phyloP scores from a whole-genome alignment of 2,329 filamentous ascomycete genomes.

The Xylaria multiplex region DNA sequence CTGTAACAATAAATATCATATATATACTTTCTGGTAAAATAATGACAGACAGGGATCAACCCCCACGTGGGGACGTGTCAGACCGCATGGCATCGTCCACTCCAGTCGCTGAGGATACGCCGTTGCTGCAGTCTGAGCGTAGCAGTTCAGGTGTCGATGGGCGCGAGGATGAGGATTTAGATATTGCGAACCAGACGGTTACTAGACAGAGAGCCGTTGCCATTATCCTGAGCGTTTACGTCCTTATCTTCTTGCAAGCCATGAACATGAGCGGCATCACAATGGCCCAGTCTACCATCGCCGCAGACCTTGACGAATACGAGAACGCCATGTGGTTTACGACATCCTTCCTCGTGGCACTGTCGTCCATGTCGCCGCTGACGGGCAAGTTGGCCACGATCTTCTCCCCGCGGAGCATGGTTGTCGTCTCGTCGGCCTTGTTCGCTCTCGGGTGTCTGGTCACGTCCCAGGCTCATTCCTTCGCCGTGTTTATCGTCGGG shows the following conservation, averaged over 20 bases:
- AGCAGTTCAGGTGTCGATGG: conserved; percentile 14
- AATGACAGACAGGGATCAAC: background rate
- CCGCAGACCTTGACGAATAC: conserved; percentile 78
- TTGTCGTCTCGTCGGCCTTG: conserved; percentile 68
- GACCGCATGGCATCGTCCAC: conserved; percentile 30
- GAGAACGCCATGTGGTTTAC: conserved; percentile 82
- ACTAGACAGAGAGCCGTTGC: conserved; percentile 52
- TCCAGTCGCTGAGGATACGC: conserved; percentile 43
- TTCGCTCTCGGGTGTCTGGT: conserved; percentile 71
- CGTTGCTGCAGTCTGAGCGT: conserved; percentile 42
- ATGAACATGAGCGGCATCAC: conserved; percentile 83
- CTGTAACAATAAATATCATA: background rate
- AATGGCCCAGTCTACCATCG: conserved; percentile 81
- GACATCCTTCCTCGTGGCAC: conserved; percentile 73
- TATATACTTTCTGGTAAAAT: background rate
- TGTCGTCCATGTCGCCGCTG: conserved; percentile 73
- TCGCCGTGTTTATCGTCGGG: conserved; percentile 73
- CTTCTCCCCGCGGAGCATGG: conserved; percentile 74
- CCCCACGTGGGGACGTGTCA: background rate
- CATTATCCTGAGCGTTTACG: conserved; percentile 64
- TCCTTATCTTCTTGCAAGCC: conserved; percentile 69
- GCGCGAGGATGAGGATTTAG: conserved; percentile 38
- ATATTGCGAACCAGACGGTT: conserved; percentile 47
- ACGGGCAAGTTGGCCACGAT: conserved; percentile 77
- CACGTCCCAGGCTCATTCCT: conserved; percentile 68